These are phyloP conservation scores for Mortierella sp. DNA, from an alignment of 371 early-diverging fungal species.

Conservation along the genomic window DNA sequence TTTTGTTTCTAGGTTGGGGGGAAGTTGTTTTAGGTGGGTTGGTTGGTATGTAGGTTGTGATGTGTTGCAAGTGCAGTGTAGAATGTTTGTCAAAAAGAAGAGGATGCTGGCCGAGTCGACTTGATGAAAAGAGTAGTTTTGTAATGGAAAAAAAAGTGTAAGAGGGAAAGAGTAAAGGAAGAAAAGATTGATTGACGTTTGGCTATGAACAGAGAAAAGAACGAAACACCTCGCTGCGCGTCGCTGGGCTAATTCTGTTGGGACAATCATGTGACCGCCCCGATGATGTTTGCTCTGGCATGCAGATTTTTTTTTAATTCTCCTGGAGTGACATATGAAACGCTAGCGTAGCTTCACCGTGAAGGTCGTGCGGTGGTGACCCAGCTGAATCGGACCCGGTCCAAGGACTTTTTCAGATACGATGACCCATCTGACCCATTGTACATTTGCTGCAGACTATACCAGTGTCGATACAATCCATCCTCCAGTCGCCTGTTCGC, in stretches of 20 bases:
- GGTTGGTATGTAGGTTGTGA: constrained; percentile 12
- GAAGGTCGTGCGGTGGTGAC: constrained; percentile 35
- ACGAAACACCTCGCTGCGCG: background rate
- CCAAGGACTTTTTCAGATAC: constrained; percentile 18
- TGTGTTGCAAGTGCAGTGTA: background rate
- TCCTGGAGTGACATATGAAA: background rate
- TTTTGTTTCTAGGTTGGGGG: background rate
- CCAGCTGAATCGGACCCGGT: constrained; percentile 40
- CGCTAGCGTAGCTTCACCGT: background rate
- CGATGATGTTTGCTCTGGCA: background rate
- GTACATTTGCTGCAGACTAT: background rate
- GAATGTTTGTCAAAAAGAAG: background rate
- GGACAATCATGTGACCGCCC: constrained; percentile 5
- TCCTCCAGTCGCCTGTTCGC: constrained; percentile 46
- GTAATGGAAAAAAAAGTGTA: background rate
- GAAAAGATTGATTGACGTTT: background rate
- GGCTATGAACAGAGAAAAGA: background rate
- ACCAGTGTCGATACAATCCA: constrained; percentile 26
- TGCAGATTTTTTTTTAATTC: background rate
- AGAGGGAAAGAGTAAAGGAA: background rate
- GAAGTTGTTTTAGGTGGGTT: background rate
- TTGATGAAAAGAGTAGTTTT: background rate
- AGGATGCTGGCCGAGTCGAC: no score
- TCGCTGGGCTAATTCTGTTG: constrained; percentile 5
- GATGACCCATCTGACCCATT: constrained; percentile 1